Evolutionary conservation across 1,139 yeast species (phyloP).

Genomic region (Casaregolazyma suthepensis): DNA sequence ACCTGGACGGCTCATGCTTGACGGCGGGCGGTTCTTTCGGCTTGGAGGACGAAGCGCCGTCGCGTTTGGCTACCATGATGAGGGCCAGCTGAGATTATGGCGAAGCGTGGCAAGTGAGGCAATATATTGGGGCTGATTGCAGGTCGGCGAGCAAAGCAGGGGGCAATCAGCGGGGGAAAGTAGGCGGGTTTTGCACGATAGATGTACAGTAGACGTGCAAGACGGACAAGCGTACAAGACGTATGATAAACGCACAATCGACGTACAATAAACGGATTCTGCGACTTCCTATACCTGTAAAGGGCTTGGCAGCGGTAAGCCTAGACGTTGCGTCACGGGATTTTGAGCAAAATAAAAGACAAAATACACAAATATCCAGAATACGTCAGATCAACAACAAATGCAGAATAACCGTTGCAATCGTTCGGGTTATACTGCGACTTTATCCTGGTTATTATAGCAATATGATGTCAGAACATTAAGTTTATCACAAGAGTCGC

Average conservation of each 20-base stretch:
- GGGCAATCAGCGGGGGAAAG: too few species aligned
- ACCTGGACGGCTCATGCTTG: conserved; percentile 2
- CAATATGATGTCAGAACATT: neutral
- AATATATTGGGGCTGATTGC: neutral
- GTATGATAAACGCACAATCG: too few species aligned
- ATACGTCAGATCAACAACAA: neutral
- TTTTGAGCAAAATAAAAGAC: neutral
- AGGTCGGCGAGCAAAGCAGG: neutral
- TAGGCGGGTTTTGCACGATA: too few species aligned
- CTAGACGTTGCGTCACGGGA: neutral
- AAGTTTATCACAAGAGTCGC: neutral
- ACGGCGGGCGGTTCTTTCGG: conserved; percentile 2
- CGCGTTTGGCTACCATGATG: conserved; percentile 1
- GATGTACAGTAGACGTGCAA: too few species aligned
- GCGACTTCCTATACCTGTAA: neutral
- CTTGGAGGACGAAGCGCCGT: neutral
- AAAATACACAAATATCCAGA: neutral
- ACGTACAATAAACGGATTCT: neutral
- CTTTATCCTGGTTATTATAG: neutral
- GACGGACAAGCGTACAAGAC: too few species aligned
- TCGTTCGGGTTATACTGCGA: neutral
- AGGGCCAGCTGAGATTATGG: too few species aligned
- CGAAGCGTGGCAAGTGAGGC: neutral
- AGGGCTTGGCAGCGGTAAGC: neutral
- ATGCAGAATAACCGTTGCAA: neutral